Percentiles rank a stretch among this genome's conserved stretches.
Evolutionary conservation across 2,329 filamentous ascomycete genomes (phyloP).

Genomic region (Ascocoryne sarcoides): DNA sequence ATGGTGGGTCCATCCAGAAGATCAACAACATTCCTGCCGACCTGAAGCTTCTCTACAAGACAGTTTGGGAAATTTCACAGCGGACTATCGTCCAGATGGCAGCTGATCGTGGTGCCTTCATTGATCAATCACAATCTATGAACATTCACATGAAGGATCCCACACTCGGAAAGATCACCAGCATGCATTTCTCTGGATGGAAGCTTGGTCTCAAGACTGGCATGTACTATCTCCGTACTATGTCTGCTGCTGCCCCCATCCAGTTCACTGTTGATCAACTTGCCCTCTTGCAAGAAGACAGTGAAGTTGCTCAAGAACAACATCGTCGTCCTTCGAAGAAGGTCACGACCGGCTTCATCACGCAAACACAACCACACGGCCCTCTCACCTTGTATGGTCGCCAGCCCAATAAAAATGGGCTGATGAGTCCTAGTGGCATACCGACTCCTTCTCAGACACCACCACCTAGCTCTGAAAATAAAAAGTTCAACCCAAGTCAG

Average conservation of each 20-base stretch:
- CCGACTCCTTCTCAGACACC: constrained; percentile 63
- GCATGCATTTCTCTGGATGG: constrained; percentile 99
- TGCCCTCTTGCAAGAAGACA: constrained; percentile 80
- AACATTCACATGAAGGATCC: constrained; percentile 99
- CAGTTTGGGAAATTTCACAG: constrained; percentile 98
- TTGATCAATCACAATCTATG: constrained; percentile 96
- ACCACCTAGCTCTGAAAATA: constrained; percentile 41
- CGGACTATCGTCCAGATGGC: constrained; percentile 95
- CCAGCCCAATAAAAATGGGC: constrained; percentile 22
- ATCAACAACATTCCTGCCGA: constrained; percentile 94
- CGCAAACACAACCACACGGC: constrained; percentile 43
- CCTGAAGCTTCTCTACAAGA: constrained; percentile 97
- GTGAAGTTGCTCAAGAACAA: constrained; percentile 56
- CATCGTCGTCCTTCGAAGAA: constrained; percentile 51
- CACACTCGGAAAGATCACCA: constrained; percentile 99
- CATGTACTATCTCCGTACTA: constrained; percentile 99
- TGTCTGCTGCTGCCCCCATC: constrained; percentile 92
- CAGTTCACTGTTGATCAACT: constrained; percentile 99
- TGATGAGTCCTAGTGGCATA: constrained; percentile 31
- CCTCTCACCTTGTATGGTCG: constrained; percentile 61
- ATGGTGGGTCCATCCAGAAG: constrained; percentile 91
- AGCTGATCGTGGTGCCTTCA: constrained; percentile 94
- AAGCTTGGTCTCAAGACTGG: constrained; percentile 98
- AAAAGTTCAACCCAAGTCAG: constrained; percentile 34
- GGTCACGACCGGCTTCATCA: constrained; percentile 37